phyloP scores from a whole-genome alignment of 495 filamentous ascomycete species.

The Apodospora peruviana region DNA sequence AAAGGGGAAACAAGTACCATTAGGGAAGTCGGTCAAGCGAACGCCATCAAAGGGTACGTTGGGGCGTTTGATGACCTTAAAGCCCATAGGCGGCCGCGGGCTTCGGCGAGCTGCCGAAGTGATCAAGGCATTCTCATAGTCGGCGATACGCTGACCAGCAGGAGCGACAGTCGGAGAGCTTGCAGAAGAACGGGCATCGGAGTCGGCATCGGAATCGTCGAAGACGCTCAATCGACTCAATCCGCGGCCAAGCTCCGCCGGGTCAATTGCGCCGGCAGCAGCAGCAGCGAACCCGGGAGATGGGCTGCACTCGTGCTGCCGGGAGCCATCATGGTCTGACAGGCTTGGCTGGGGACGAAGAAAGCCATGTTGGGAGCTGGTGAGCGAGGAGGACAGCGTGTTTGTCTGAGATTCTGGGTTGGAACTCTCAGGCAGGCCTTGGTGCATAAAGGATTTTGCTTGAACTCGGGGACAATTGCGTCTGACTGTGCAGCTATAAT shows the following conservation, averaged over 20 bases:
- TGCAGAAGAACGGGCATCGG: no score
- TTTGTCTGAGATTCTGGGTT: slow-evolving; percentile 44
- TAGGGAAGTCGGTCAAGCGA: slow-evolving; percentile 66
- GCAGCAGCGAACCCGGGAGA: slow-evolving; percentile 19
- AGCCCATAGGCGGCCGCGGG: slow-evolving; percentile 45
- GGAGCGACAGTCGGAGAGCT: no score
- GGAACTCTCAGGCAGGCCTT: slow-evolving; percentile 62
- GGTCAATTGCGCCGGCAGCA: slow-evolving; percentile 20
- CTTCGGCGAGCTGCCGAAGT: slow-evolving; percentile 38
- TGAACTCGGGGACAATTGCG: slow-evolving; percentile 26
- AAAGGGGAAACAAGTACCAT: slow-evolving; percentile 55
- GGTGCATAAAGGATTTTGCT: slow-evolving; percentile 76
- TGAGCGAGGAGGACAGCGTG: slow-evolving; percentile 29
- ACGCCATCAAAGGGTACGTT: slow-evolving; percentile 35
- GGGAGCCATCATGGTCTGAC: slow-evolving; percentile 21
- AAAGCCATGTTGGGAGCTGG: slow-evolving; percentile 72
- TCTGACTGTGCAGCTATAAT: slow-evolving; percentile 60
- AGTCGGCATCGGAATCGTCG: slow-evolving; percentile 7
- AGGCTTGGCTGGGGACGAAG: slow-evolving; percentile 44
- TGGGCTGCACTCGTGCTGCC: slow-evolving; percentile 19
- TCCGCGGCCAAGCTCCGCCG: slow-evolving; percentile 29
- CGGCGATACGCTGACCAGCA: slow-evolving; percentile 58
- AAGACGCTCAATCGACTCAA: slow-evolving; percentile 38
- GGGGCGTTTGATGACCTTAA: slow-evolving; percentile 56
- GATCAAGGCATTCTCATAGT: slow-evolving; percentile 64